Conservation (phyloP, 257 asterid species). For the Lycium ferocissimum region DNA sequence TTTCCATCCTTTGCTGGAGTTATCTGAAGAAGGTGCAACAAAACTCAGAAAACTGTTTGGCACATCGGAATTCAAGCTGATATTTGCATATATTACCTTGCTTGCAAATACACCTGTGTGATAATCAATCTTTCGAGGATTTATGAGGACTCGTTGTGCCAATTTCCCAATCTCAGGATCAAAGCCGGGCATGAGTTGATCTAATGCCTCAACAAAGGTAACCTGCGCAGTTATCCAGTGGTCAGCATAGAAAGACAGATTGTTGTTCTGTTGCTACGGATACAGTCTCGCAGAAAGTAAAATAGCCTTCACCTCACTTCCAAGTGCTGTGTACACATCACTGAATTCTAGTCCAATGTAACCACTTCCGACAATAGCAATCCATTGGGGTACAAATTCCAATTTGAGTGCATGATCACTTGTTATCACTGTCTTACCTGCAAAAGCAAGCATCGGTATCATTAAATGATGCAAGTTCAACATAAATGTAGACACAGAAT, state of each 20-base stretch:
- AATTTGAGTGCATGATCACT: constrained; percentile 96
- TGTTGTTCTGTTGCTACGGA: constrained; percentile 7
- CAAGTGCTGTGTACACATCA: constrained; percentile 97
- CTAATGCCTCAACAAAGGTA: constrained; percentile 90
- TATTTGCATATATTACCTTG: constrained; percentile 60
- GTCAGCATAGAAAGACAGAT: constrained; percentile 42
- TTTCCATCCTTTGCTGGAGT: constrained; percentile 98
- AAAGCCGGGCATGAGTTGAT: constrained; percentile 95
- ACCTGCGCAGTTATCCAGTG: constrained; percentile 59
- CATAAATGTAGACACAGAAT: not conserved
- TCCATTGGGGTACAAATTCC: constrained; percentile 92
- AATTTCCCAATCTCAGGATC: constrained; percentile 95
- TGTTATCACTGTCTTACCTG: constrained; percentile 94
- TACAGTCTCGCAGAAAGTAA: constrained; percentile 16
- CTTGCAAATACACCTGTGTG: constrained; percentile 93
- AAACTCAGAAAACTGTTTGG: constrained; percentile 15
- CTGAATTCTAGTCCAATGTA: constrained; percentile 97
- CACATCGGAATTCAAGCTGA: not conserved
- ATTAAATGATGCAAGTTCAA: constrained; percentile 5
- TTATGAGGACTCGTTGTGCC: constrained; percentile 87
- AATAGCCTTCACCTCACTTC: constrained; percentile 73
- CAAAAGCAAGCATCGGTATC: constrained; percentile 35
- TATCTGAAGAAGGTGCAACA: constrained; percentile 51
- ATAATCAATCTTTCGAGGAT: constrained; percentile 86
- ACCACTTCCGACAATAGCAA: constrained; percentile 97